Percentiles rank a stretch among this genome's conserved stretches.
phyloP scores from a whole-genome alignment of 2,329 filamentous ascomycete genomes.

The Penicillium psychrosexuale region DNA sequence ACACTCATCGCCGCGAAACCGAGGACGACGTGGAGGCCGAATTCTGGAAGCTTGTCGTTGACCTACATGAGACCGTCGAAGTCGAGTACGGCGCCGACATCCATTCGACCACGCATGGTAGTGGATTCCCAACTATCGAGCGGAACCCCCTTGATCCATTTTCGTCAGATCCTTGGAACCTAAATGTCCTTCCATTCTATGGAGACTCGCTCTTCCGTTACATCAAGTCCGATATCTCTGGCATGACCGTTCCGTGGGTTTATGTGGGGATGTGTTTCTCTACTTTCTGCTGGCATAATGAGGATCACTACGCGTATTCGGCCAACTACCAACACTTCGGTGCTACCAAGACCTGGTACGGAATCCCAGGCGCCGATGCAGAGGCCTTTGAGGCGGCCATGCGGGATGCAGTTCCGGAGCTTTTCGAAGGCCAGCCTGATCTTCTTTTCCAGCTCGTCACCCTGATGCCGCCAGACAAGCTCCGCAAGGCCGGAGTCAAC shows the following conservation, averaged over 20 bases:
- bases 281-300: constrained; percentile 99
- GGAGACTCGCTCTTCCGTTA: constrained; percentile 91
- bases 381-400: constrained; percentile 95
- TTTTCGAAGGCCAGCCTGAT: constrained; percentile 96
- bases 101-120: constrained; percentile 95
- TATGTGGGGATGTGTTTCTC: constrained; percentile 99
- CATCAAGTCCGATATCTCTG: constrained; percentile 97
- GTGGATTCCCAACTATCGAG: constrained; percentile 92
- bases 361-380: constrained; percentile 88
- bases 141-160: constrained; percentile 84
- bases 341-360: constrained; percentile 98
- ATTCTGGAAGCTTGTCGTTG: constrained; percentile 94
- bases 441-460: constrained; percentile 97
- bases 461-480: constrained; percentile 83
- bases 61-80: constrained; percentile 90
- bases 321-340: constrained; percentile 98
- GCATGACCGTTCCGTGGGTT: constrained; percentile 98
- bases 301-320: constrained; percentile 97
- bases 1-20: constrained; percentile 75
- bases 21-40: constrained; percentile 96
- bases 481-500: constrained; percentile 86
- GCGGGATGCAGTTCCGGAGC: constrained; percentile 88
- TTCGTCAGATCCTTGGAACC: constrained; percentile 88
- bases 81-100: constrained; percentile 98
- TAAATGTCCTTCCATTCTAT: constrained; percentile 87